Evolutionary conservation across 257 asterid genomes (phyloP).

Genomic region (Fraxinus pennsylvanica): DNA sequence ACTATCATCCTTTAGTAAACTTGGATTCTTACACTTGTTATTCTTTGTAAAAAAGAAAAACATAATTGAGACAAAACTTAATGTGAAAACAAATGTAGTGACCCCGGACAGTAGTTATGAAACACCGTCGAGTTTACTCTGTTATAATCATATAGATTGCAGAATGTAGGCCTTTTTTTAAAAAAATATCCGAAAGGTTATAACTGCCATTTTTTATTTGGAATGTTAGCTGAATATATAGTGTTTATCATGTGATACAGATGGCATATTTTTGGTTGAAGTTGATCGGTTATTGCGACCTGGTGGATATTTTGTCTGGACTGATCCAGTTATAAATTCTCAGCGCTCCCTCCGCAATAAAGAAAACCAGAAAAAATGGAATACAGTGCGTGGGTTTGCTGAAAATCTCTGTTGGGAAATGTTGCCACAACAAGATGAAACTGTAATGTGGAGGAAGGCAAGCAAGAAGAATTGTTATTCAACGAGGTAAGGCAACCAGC

Average conservation of each 20-base stretch:
- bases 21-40: not conserved
- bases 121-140: not conserved
- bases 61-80: not conserved
- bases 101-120: not conserved
- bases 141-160: not conserved
- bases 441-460: constrained; percentile 95
- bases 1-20: not conserved
- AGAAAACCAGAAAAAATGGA: constrained; percentile 80
- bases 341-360: constrained; percentile 72
- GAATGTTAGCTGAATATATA: not conserved
- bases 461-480: constrained; percentile 70
- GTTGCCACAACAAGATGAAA: constrained; percentile 90
- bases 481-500: constrained; percentile 51
- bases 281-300: constrained; percentile 92
- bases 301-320: constrained; percentile 99
- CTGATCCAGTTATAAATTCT: constrained; percentile 76
- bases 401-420: constrained; percentile 87
- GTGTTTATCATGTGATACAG: constrained; percentile 46
- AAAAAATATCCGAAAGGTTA: not conserved
- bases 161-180: not conserved
- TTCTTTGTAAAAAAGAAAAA: not conserved
- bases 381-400: constrained; percentile 59
- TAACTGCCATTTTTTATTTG: not conserved
- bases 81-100: not conserved
- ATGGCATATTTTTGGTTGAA: constrained; percentile 73